Base-by-base conservation (phyloP, 2,329 filamentous ascomycete species). In the Rosellinia necatrix region DNA sequence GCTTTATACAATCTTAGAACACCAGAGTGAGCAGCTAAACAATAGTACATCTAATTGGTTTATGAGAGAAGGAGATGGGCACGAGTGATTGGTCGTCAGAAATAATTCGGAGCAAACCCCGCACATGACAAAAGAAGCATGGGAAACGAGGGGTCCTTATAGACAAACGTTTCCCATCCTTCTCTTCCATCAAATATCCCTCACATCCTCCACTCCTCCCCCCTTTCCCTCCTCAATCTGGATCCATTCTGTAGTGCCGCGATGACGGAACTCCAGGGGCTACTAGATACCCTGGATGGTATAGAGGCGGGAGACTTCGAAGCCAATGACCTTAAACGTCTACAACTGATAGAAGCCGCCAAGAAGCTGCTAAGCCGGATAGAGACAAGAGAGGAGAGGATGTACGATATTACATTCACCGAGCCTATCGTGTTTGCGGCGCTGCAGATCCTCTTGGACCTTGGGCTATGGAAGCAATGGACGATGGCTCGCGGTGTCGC, bases 391-490 rank as follows among this genome's bases (percentile, higher is more conserved):
- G 52, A 62, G n/a, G 67, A 69, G 51, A 62, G 42, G 47, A 27
- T 53, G 3, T 61, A 37, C 32, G 46, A 58, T 13, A 47, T 67
- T 12, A 13, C 58, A 0, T 65, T 64, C 37, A 35, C 48, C 6
- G 47, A 64, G 12, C 61, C 67, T 0, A 41, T 54, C n/a, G 41
- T 66, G 15, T 63, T 64, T 27, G 58, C 66, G 3, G 58, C 54
- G 2, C 12, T 68, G 1, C 61, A 65, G 19, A 51, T 42, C 12
- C 64, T 53, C 7, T 13, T 61, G 2, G 66, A 69, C 27, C 38
- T 68, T 6, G 61, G 60, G 1, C 53, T 69, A 2, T 69, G 63
- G 64, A 22, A 40, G 12, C 54, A 52, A 30, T 69, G 67, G 67
- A 43, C 32, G 13, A 55, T 41, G 30, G 54, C 44, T 9, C 50